These are phyloP conservation scores for Raphanus sativus DNA, from an alignment of 345 rosid species.

Conservation along the genomic window DNA sequence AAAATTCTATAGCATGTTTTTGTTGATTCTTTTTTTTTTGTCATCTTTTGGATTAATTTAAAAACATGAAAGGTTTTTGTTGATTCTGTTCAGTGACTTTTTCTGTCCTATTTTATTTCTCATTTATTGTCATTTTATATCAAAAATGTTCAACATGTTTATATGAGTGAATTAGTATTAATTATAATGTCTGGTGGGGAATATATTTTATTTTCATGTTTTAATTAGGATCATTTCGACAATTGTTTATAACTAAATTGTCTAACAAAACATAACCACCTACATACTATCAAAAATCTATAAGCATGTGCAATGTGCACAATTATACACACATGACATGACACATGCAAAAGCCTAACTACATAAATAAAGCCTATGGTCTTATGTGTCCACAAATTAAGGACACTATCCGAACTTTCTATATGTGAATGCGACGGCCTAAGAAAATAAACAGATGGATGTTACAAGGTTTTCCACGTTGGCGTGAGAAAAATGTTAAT, in stretches of 20 bases:
- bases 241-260: neutral
- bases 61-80: no score
- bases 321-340: neutral
- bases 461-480: constrained; percentile 24
- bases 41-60: no score
- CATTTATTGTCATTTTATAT: neutral
- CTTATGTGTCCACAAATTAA: neutral
- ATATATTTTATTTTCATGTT: neutral
- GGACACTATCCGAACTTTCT: neutral
- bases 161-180: neutral
- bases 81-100: neutral
- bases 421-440: constrained; percentile 19
- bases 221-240: neutral
- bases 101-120: neutral
- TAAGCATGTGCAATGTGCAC: neutral
- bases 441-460: constrained; percentile 23
- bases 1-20: no score
- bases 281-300: neutral
- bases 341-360: constrained; percentile 14
- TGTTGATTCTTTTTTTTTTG: no score
- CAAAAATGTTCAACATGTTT: neutral
- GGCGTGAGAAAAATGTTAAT: neutral
- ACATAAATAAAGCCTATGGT: neutral
- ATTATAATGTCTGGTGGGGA: neutral
- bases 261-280: constrained; percentile 3